Base-by-base conservation (phyloP, 2,329 filamentous ascomycete species). In the Claviceps capensis region DNA sequence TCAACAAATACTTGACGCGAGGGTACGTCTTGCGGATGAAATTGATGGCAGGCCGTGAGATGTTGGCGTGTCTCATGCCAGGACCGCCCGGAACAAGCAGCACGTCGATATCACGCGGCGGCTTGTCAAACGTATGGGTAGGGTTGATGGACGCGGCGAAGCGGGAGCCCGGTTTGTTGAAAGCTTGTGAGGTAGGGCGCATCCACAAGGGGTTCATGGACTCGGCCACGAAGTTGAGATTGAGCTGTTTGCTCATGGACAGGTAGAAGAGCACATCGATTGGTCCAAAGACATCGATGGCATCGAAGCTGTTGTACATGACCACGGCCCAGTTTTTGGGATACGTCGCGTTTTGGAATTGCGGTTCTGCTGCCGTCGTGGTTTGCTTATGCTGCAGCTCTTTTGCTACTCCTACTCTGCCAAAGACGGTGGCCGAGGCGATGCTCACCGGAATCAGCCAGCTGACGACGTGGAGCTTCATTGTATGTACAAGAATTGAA, bases 61-160 rank as follows among this genome's bases (percentile, higher is more conserved):
- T 69, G 56, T 53, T 53, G 23, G 42, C 52, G 23, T 47, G 16
- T 9, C 71, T 62, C 3, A 66, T 68, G 2, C 81, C 82, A 0
- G 67, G 52, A 0, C 83, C 82, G 6, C 83, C 82, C 0, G 83
- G 83, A 7, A 86, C 64, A 14, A 87, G 61, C 13, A 86, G 68
- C 5, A 85, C 77, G 9, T 69, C 68, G 1, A 74, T 73, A 3
- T 72, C 69, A 3, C 64, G 65, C 1, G 74, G 76, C 2, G 72
- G 68, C 3, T 68, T 61, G 47, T 63, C 68, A 57, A 79, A 81
- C 0, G 80, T 83, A 59, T 69, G 67, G 4, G 71, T 73, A 14
- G 72, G 67, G 41, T 65, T 55, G 38, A 73, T 51, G 40, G 56
- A 53, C 23, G 67, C 61, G 46, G 58, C 61, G 52, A 70, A 67